phyloP scores from a whole-genome alignment of 148 eudicot species.

The Diospyros lotus region DNA sequence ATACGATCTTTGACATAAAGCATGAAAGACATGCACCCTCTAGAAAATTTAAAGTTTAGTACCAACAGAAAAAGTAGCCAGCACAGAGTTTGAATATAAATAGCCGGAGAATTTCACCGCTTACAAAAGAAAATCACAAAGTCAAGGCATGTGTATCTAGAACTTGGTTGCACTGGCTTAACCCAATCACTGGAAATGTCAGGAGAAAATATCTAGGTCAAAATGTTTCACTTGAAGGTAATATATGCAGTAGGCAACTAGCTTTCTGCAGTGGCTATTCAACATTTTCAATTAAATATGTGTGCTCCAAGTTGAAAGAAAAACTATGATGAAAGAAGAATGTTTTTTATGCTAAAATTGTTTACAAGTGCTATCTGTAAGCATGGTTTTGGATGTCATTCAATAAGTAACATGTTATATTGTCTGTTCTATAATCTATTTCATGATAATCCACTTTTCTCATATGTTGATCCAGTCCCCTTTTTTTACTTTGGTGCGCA shows the following conservation, averaged over 20 bases:
- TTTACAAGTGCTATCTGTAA: neutral
- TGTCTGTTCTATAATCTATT: neutral
- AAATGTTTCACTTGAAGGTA: too few relatives aligned
- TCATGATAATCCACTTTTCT: too few relatives aligned
- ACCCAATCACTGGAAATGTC: neutral
- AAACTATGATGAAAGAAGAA: neutral
- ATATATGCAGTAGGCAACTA: constrained; percentile 1
- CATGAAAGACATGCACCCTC: neutral
- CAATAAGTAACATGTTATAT: neutral
- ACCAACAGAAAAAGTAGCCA: neutral
- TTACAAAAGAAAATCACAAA: too few relatives aligned
- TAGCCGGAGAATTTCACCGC: too few relatives aligned
- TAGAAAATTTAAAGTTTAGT: neutral
- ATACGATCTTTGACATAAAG: neutral
- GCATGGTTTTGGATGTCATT: neutral
- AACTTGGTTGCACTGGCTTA: too few relatives aligned
- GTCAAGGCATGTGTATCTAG: too few relatives aligned
- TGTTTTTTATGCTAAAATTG: neutral
- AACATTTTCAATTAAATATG: neutral
- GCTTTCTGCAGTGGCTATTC: neutral
- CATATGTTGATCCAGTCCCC: too few relatives aligned
- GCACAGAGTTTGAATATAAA: too few relatives aligned
- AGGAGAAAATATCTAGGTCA: neutral
- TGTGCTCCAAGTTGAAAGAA: neutral
- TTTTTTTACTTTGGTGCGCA: neutral